Evolutionary conservation across 805 yeast genomes (phyloP), one percentile per base, ranked within the genome.

Genomic region (Tetrapisispora iriomotensis): DNA sequence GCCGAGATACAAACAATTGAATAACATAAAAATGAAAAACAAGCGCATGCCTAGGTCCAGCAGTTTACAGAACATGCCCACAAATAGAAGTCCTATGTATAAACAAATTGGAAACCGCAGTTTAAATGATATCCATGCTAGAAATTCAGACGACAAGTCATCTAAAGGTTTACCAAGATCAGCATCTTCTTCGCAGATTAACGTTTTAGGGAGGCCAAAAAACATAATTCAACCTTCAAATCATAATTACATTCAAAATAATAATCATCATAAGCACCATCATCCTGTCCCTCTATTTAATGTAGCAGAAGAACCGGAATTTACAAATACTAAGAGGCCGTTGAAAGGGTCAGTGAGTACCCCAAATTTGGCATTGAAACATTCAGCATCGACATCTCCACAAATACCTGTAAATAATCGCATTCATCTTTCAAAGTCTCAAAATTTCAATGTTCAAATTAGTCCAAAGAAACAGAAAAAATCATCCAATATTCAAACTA

Each of bases 1-100:
- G 2, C 62, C 64, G 24, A 52, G 51, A 32, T 47, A 39, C 4
- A 27, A 33, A 15, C 34, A 13, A 17, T 12, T 20, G 9, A 8
- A 18, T 6, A 19, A 27, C 28, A 29, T 19, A 18, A 18, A 13
- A 6, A 19, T 7, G 17, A 34, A 20, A 9, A 27, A 14, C 7
- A 34, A 26, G 10, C 8, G 18, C n/a, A 5, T 36, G 21, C 23
- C 28, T 22, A 36, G 34, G 23, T 29, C 35, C 8, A 21, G n/a
- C 20, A 37, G 39, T 37, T n/a, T 24, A n/a, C 28, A 29, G 13
- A 18, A 24, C 18, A 10, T 36, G 13, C 7, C 29, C 4, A 3
- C 9, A 19, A 2, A 8, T 9, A 13, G 23, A 15, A 29, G 9
- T 3, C 14, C 9, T 17, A n/a, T n/a, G n/a, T n/a, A n/a, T n/a